These are phyloP conservation scores for Orychophragmus violaceus DNA, from an alignment of 345 rosid genomes.

Conservation along the genomic window DNA sequence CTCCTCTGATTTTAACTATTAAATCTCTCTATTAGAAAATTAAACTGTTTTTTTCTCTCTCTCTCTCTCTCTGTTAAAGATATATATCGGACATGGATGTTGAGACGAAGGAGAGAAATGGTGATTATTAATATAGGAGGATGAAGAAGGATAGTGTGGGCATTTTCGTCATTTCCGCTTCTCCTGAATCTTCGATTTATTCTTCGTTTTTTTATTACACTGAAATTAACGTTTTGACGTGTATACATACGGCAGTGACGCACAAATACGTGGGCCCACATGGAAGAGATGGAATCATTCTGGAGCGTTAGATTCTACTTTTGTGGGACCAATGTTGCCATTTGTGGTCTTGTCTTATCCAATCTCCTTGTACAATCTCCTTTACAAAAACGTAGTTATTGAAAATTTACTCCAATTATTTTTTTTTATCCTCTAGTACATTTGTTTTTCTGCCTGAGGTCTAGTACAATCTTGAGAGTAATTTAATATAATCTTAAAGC, in stretches of 20 bases:
- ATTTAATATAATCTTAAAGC: too few relatives aligned
- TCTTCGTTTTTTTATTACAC: slow-evolving; percentile 17
- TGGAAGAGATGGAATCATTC: slow-evolving; percentile 17
- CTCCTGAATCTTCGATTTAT: background rate
- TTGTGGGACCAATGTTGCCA: slow-evolving; percentile 7
- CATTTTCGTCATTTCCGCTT: slow-evolving; percentile 7
- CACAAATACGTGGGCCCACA: slow-evolving; percentile 3
- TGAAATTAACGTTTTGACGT: slow-evolving; percentile 12
- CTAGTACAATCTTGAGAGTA: too few relatives aligned
- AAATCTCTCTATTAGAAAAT: background rate
- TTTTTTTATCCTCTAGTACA: too few relatives aligned
- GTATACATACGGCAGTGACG: background rate
- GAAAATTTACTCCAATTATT: background rate
- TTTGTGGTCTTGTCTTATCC: slow-evolving; percentile 27
- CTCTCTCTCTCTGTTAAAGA: background rate
- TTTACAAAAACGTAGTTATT: background rate
- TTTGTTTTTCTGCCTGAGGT: too few relatives aligned
- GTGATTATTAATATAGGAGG: slow-evolving; percentile 1
- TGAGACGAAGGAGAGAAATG: background rate
- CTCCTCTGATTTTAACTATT: background rate
- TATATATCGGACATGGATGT: background rate
- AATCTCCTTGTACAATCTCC: background rate
- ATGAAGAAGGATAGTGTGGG: background rate
- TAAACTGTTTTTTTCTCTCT: background rate
- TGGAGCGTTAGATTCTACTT: slow-evolving; percentile 24